Percentiles rank a stretch among this genome's conserved stretches.
Conservation (phyloP, 2,329 filamentous ascomycete genomes). For the Cytospora paraplurivora region DNA sequence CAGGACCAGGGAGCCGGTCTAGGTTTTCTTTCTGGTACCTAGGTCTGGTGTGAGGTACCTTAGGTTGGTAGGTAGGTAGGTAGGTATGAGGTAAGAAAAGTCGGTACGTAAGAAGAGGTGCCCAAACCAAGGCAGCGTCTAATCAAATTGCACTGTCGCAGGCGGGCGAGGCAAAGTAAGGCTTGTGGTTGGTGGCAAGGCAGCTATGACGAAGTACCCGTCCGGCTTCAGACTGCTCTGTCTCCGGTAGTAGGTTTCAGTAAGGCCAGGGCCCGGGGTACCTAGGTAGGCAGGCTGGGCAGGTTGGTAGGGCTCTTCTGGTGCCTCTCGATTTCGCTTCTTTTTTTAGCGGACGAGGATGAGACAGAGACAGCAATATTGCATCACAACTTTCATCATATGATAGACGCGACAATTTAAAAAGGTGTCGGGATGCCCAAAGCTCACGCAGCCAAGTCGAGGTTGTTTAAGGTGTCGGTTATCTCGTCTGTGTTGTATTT, state of each 20-base stretch:
- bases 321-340: neutral
- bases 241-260: neutral
- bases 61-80: neutral
- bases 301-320: neutral
- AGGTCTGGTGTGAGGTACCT: constrained; percentile 3
- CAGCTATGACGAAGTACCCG: constrained; percentile 24
- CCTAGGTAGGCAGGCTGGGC: too few species aligned
- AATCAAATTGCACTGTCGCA: constrained; percentile 16
- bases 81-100: constrained; percentile 20
- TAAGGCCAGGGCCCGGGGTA: neutral
- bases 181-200: constrained; percentile 19
- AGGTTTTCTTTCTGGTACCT: neutral
- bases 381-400: neutral
- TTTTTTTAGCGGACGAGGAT: neutral
- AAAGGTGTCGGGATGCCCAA: neutral
- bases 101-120: constrained; percentile 7
- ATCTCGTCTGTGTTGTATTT: neutral
- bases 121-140: constrained; percentile 10
- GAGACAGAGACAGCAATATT: neutral
- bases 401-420: neutral
- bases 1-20: neutral
- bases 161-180: constrained; percentile 19
- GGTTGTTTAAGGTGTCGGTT: neutral
- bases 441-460: neutral
- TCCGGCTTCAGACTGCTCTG: neutral